Conservation (phyloP, 2,329 filamentous ascomycete genomes). For the Epicoccum sorghinum region DNA sequence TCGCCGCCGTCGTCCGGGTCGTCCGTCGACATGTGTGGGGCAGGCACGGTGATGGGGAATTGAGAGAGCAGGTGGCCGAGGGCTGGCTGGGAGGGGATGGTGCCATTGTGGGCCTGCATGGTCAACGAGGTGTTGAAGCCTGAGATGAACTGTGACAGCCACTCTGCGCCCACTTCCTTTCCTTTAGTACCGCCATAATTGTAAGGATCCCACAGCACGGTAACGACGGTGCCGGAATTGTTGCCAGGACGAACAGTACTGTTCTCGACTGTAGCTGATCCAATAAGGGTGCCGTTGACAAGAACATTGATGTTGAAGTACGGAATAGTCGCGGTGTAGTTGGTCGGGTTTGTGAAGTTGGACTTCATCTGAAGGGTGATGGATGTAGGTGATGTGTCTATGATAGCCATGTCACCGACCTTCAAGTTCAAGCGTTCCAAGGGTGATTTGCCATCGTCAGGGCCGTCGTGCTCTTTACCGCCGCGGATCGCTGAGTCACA, state of each 20-base stretch:
- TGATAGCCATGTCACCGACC: slow-evolving; percentile 72
- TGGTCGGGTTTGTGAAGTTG: slow-evolving; percentile 89
- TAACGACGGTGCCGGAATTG: slow-evolving; percentile 72
- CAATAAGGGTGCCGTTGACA: slow-evolving; percentile 75
- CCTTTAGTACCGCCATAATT: slow-evolving; percentile 66
- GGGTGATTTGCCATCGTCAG: slow-evolving; percentile 48
- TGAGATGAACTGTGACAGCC: slow-evolving; percentile 85
- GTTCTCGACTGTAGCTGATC: slow-evolving; percentile 72
- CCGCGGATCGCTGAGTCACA: slow-evolving; percentile 42
- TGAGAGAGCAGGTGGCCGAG: slow-evolving; percentile 75
- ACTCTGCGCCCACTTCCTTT: slow-evolving; percentile 67
- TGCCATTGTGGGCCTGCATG: slow-evolving; percentile 71
- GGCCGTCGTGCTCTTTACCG: slow-evolving; percentile 50
- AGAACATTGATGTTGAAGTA: slow-evolving; percentile 78
- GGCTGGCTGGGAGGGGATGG: slow-evolving; percentile 74
- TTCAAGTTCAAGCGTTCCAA: slow-evolving; percentile 64
- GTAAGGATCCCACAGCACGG: slow-evolving; percentile 75
- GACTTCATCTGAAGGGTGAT: slow-evolving; percentile 73
- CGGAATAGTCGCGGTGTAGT: slow-evolving; percentile 82
- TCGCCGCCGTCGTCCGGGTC: slow-evolving; percentile 51
- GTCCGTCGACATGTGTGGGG: slow-evolving; percentile 69
- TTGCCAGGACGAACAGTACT: slow-evolving; percentile 69
- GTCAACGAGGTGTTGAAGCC: slow-evolving; percentile 82
- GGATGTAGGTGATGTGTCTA: slow-evolving; percentile 73
- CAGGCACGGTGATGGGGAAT: slow-evolving; percentile 72